Conservation (phyloP, 306 rosid species). For the Prunus davidiana region DNA sequence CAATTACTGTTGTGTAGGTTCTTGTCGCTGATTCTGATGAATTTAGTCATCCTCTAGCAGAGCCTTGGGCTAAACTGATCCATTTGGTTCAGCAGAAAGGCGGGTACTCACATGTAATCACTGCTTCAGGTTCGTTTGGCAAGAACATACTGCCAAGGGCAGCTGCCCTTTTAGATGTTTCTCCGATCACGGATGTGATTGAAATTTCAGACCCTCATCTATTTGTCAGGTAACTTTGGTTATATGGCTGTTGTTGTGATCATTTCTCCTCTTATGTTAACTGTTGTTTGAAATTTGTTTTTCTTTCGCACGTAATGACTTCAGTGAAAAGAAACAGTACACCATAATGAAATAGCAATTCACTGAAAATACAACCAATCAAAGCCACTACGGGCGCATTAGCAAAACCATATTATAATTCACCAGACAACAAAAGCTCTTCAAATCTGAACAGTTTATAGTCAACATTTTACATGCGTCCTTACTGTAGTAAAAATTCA, state of each 20-base stretch:
- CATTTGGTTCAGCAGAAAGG: constrained; percentile 73
- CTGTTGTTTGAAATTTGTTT: not conserved
- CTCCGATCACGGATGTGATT: constrained; percentile 76
- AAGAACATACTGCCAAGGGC: constrained; percentile 78
- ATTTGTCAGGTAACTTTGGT: constrained; percentile 59
- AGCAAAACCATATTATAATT: not conserved
- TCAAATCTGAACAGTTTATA: not conserved
- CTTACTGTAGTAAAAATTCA: not conserved
- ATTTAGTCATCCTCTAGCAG: constrained; percentile 65
- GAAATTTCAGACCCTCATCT: constrained; percentile 57
- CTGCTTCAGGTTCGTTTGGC: constrained; percentile 79
- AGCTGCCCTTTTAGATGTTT: constrained; percentile 84
- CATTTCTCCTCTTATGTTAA: not conserved
- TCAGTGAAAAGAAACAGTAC: not conserved
- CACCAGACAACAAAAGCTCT: not conserved
- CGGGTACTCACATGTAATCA: constrained; percentile 69
- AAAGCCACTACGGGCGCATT: not conserved
- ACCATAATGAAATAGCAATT: not conserved
- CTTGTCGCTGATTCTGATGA: constrained; percentile 78
- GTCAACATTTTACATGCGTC: not conserved
- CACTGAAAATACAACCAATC: not conserved
- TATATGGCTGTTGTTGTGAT: not conserved
- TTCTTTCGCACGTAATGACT: not conserved
- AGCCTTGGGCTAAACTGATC: constrained; percentile 83
- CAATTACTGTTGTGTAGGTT: constrained; percentile 41